A percentile compares a stretch with the other conserved stretches of the same genome.
Conservation (phyloP, 768 basidiomycete species). For the Hydnomerulius pinastri region DNA sequence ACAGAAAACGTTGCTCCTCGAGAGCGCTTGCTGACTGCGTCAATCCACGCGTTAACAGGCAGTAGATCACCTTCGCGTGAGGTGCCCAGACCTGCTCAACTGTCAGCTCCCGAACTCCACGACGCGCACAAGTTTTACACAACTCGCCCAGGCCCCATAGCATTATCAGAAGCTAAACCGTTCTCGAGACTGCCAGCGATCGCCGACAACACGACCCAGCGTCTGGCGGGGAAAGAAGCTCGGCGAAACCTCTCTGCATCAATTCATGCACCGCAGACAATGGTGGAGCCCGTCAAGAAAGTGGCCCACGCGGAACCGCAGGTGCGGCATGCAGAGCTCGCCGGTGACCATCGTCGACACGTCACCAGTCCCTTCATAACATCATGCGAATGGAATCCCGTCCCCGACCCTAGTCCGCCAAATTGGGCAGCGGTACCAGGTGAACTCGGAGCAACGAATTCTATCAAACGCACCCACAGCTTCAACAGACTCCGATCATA, state of each 20-base stretch:
- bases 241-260: slow-evolving; percentile 7
- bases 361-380: background rate
- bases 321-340: background rate
- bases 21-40: too few species aligned
- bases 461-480: slow-evolving; percentile 10
- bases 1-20: background rate
- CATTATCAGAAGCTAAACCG: background rate
- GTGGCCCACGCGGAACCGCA: background rate
- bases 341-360: background rate
- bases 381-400: background rate
- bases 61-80: too few species aligned
- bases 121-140: background rate
- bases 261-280: slow-evolving; percentile 12
- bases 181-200: background rate
- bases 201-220: background rate
- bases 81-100: too few species aligned
- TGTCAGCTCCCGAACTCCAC: background rate
- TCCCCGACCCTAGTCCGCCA: background rate
- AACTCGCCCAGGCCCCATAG: background rate
- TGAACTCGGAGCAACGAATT: slow-evolving; percentile 16
- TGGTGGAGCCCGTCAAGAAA: background rate
- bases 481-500: slow-evolving; percentile 6
- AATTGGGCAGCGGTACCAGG: slow-evolving; percentile 22
- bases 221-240: too few species aligned
- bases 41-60: too few species aligned